These are phyloP conservation scores for Pueraria montana DNA, from an alignment of 306 rosid genomes.

Conservation along the genomic window DNA sequence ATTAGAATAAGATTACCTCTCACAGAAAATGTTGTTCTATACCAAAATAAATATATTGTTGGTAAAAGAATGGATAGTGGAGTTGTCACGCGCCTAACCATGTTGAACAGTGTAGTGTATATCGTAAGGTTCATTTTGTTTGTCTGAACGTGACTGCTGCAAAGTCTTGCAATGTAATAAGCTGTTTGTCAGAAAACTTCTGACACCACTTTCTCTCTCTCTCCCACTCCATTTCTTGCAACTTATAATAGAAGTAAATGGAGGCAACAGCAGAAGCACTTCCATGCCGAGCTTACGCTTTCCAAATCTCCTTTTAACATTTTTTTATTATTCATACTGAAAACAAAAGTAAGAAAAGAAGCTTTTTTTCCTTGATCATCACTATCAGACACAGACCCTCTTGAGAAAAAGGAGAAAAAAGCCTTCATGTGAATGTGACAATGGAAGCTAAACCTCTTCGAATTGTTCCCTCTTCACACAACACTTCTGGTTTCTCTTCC, in stretches of 20 bases:
- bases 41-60: too few relatives aligned
- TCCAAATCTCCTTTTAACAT: neutral
- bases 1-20: too few relatives aligned
- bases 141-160: constrained; percentile 44
- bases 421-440: constrained; percentile 45
- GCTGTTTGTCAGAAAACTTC: constrained; percentile 59
- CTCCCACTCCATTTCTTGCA: neutral
- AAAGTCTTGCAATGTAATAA: constrained; percentile 42
- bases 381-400: constrained; percentile 16
- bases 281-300: neutral
- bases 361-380: neutral
- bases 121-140: constrained; percentile 20
- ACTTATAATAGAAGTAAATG: neutral
- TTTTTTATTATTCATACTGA: neutral
- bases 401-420: constrained; percentile 3
- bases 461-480: constrained; percentile 53
- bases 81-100: constrained; percentile 15
- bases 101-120: neutral
- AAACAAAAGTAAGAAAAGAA: neutral
- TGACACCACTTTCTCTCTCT: constrained; percentile 49
- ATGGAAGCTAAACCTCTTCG: constrained; percentile 57
- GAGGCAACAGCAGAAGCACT: neutral
- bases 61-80: neutral
- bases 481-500: constrained; percentile 52
- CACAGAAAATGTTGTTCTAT: too few relatives aligned